These are phyloP conservation scores for Castanospermum australe DNA, from an alignment of 306 rosid genomes.

Conservation along the genomic window DNA sequence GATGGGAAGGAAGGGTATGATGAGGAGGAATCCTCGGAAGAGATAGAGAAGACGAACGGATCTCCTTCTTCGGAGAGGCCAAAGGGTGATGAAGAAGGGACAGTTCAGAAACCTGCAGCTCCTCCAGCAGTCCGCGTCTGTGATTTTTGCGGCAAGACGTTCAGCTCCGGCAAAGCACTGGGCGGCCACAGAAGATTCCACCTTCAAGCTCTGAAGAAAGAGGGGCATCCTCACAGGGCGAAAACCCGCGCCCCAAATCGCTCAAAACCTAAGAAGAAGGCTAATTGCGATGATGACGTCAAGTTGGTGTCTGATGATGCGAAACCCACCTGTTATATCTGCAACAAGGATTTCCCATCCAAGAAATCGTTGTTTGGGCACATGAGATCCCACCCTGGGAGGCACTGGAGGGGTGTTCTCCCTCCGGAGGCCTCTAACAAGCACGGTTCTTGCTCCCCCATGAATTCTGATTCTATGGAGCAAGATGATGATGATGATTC, in stretches of 20 bases:
- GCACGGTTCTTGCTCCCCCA: background rate
- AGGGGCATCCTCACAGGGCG: background rate
- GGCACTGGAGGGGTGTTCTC: slow-evolving; percentile 40
- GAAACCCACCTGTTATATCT: background rate
- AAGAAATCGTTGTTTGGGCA: slow-evolving; percentile 19
- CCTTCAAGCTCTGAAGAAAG: background rate
- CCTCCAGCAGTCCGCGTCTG: background rate
- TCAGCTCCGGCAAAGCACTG: slow-evolving; percentile 25
- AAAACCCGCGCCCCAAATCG: background rate
- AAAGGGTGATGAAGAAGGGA: background rate
- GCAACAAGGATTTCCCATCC: background rate
- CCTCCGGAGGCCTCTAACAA: background rate
- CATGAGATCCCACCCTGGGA: slow-evolving; percentile 25
- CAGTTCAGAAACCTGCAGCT: background rate
- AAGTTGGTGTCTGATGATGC: background rate
- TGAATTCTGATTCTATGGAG: background rate
- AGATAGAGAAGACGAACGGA: background rate
- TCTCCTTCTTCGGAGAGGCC: background rate
- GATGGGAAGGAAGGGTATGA: background rate
- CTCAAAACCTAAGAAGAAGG: background rate
- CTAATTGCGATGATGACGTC: background rate
- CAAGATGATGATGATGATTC: background rate
- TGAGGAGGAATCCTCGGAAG: background rate
- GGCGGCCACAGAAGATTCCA: slow-evolving; percentile 38
- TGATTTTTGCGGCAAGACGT: slow-evolving; percentile 24